Conservation (phyloP, 2,329 filamentous ascomycete species). For the Colletotrichum euphorbiae region DNA sequence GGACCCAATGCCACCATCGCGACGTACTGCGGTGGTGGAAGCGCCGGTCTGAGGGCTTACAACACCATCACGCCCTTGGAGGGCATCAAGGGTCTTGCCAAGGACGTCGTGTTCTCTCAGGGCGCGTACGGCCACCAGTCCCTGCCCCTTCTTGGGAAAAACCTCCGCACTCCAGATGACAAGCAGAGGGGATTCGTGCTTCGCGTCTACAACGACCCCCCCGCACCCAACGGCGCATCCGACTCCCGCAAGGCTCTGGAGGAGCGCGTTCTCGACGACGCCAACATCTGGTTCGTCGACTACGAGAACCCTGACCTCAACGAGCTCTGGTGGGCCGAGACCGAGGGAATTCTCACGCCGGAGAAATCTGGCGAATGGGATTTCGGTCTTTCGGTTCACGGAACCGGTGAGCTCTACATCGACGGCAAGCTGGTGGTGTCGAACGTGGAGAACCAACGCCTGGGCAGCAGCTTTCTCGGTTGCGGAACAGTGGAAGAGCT, state of each 20-base stretch:
- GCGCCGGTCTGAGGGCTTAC: slow-evolving; percentile 48
- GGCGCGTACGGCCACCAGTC: slow-evolving; percentile 48
- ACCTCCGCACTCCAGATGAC: slow-evolving; percentile 42
- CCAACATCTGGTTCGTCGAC: slow-evolving; percentile 45
- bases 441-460: slow-evolving; percentile 47
- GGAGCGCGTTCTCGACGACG: slow-evolving; percentile 41
- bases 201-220: slow-evolving; percentile 44
- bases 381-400: slow-evolving; percentile 50
- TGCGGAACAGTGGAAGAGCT: slow-evolving; percentile 50
- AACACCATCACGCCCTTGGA: slow-evolving; percentile 48
- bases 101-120: slow-evolving; percentile 43
- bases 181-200: slow-evolving; percentile 43
- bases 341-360: slow-evolving; percentile 43
- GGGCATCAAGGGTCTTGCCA: slow-evolving; percentile 43
- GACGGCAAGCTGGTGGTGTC: slow-evolving; percentile 49
- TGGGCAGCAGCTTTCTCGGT: slow-evolving; percentile 53
- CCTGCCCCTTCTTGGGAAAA: slow-evolving; percentile 47
- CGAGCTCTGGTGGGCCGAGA: slow-evolving; percentile 43
- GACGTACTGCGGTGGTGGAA: slow-evolving; percentile 49
- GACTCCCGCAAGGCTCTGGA: slow-evolving; percentile 40
- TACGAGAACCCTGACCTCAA: slow-evolving; percentile 43
- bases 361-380: slow-evolving; percentile 44
- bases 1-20: slow-evolving; percentile 62
- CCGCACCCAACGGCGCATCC: neutral
- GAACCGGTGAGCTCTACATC: slow-evolving; percentile 50